A percentile compares a stretch with the other conserved stretches of the same genome.
phyloP scores from a whole-genome alignment of 2,329 filamentous ascomycete species.

The Didymosphaeria variabile region DNA sequence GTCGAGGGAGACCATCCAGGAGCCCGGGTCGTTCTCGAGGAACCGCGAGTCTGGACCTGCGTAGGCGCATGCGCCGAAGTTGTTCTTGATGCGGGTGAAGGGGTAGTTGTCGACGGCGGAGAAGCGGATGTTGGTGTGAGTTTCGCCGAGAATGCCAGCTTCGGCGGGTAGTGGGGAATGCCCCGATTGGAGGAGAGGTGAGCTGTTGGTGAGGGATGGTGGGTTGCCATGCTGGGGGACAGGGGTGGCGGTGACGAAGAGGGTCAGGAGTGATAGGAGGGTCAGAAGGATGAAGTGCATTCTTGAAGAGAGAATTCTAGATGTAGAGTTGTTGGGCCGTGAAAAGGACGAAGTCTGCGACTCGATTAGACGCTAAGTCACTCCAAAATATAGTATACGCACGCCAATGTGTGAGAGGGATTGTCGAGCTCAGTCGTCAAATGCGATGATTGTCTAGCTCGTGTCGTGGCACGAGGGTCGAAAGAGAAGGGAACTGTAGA shows the following conservation, averaged over 20 bases:
- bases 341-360: neutral
- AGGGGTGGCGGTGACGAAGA: neutral
- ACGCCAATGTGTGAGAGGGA: neutral
- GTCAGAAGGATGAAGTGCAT: neutral
- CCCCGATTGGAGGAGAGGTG: too few relatives aligned
- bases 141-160: conserved; percentile 1
- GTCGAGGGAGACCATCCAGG: conserved; percentile 10
- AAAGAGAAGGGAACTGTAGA: neutral
- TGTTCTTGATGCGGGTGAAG: neutral
- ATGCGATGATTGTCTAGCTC: neutral
- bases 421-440: neutral
- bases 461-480: neutral
- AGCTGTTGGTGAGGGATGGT: too few relatives aligned
- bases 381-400: neutral
- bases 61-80: conserved; percentile 9
- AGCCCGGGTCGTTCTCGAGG: conserved; percentile 4
- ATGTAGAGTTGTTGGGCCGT: neutral
- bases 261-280: neutral
- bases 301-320: neutral
- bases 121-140: conserved; percentile 13
- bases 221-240: neutral
- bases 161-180: neutral
- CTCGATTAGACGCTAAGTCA: neutral
- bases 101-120: conserved; percentile 10
- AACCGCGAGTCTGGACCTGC: neutral